Percentiles rank a stretch among this genome's conserved stretches.
Evolutionary conservation across 805 yeast species (phyloP).

Genomic region (Metschnikowia kunwiensis): DNA sequence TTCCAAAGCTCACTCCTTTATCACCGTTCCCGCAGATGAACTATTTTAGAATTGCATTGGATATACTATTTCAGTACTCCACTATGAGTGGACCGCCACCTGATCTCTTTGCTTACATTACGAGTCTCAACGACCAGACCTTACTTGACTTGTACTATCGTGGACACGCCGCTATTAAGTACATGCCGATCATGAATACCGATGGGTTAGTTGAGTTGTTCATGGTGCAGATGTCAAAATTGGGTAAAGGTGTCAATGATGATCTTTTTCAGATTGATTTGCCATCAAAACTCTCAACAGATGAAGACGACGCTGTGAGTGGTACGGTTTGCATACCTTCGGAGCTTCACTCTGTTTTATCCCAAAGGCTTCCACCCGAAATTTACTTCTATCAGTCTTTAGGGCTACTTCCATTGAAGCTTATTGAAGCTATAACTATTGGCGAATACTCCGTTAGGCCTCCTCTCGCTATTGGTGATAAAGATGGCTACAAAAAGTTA

Average conservation of each 20-base stretch:
- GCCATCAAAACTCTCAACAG: neutral
- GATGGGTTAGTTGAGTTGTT: constrained; percentile 68
- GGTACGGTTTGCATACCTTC: no score
- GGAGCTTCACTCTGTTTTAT: constrained; percentile 77
- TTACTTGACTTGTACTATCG: constrained; percentile 54
- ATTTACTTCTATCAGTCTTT: constrained; percentile 74
- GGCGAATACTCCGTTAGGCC: constrained; percentile 62
- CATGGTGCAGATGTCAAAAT: constrained; percentile 38
- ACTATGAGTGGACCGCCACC: constrained; percentile 25
- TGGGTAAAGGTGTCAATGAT: constrained; percentile 19
- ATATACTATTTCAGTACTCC: constrained; percentile 34
- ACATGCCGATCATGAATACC: constrained; percentile 67
- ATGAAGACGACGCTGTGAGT: neutral
- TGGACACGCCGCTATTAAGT: constrained; percentile 66
- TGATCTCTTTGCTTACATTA: constrained; percentile 45
- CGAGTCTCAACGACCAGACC: constrained; percentile 44
- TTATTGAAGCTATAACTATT: constrained; percentile 64
- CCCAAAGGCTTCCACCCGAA: constrained; percentile 85
- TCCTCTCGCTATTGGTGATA: constrained; percentile 62
- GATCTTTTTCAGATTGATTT: constrained; percentile 2
- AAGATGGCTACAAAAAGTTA: constrained; percentile 56
- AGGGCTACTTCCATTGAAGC: constrained; percentile 64
- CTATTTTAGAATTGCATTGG: constrained; percentile 40
- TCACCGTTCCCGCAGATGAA: constrained; percentile 41
- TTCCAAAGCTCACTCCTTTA: constrained; percentile 39